Conservation (phyloP, 805 yeast genomes). For the Ogataea nonfermentans region DNA sequence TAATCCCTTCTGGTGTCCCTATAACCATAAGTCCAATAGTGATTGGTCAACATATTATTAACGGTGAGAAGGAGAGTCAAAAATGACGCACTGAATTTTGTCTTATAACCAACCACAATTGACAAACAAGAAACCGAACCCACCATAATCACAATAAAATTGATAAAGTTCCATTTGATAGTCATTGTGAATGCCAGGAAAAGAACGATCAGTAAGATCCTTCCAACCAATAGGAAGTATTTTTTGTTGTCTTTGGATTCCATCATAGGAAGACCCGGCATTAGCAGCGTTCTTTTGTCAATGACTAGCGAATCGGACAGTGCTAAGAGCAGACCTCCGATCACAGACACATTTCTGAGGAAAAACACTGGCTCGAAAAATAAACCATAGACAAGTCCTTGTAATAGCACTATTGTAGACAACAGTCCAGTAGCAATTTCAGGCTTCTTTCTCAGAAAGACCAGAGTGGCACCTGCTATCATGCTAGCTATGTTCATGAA, state of each 20-base stretch:
- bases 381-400: constrained; percentile 86
- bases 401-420: constrained; percentile 68
- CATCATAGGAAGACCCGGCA: constrained; percentile 77
- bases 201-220: constrained; percentile 78
- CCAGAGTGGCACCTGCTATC: constrained; percentile 68
- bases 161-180: constrained; percentile 66
- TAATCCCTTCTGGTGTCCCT: constrained; percentile 81
- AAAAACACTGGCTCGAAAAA: constrained; percentile 78
- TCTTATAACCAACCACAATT: constrained; percentile 89
- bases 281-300: constrained; percentile 59
- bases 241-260: constrained; percentile 72
- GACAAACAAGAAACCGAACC: constrained; percentile 71
- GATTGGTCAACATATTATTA: constrained; percentile 78
- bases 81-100: constrained; percentile 78
- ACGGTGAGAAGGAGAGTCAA: constrained; percentile 66
- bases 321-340: constrained; percentile 89
- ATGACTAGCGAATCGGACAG: constrained; percentile 82
- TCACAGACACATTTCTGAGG: constrained; percentile 81
- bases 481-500: constrained; percentile 61
- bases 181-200: constrained; percentile 83
- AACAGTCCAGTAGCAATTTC: constrained; percentile 70
- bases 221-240: constrained; percentile 82
- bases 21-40: constrained; percentile 79
- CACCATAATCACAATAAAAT: constrained; percentile 60
- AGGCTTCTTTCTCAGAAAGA: constrained; percentile 66